phyloP scores from a whole-genome alignment of 139 green algal species.

The Chlamydomonas sp. region DNA sequence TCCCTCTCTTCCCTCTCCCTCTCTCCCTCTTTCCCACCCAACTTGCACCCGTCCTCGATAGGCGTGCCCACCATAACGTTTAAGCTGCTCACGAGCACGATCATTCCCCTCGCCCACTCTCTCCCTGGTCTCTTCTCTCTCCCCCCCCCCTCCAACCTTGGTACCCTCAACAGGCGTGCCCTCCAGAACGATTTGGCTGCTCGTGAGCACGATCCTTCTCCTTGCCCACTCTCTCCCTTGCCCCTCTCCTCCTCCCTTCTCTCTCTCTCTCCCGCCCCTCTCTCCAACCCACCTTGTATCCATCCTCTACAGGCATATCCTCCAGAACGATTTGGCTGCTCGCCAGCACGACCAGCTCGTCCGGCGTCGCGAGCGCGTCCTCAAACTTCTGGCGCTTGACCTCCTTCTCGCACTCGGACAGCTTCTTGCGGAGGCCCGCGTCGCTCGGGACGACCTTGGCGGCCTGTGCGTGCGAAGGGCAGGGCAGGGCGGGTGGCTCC shows the following conservation, averaged over 20 bases:
- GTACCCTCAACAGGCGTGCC: constrained; percentile 70
- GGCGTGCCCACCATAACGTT: neutral
- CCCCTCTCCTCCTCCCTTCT: constrained; percentile 59
- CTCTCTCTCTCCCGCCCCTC: too few species aligned
- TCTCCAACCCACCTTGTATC: constrained; percentile 85
- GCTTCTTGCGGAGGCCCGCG: constrained; percentile 81
- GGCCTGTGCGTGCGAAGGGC: constrained; percentile 34
- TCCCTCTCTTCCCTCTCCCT: neutral
- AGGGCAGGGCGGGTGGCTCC: neutral
- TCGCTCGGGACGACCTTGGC: constrained; percentile 71
- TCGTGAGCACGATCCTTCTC: neutral
- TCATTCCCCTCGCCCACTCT: neutral
- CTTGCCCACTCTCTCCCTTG: neutral
- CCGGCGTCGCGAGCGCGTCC: constrained; percentile 64
- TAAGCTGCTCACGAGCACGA: neutral
- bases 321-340: constrained; percentile 58
- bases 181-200: neutral
- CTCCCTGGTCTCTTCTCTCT: neutral
- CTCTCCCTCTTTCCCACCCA: neutral
- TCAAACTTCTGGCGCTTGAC: constrained; percentile 84
- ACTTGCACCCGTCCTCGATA: neutral
- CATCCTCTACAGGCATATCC: constrained; percentile 70
- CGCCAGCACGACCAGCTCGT: constrained; percentile 26
- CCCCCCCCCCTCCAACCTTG: too few species aligned
- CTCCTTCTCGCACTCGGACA: constrained; percentile 83